These are phyloP conservation scores for Cyclotella sp. DNA, from an alignment of 108 stramenopile species.

Conservation along the genomic window DNA sequence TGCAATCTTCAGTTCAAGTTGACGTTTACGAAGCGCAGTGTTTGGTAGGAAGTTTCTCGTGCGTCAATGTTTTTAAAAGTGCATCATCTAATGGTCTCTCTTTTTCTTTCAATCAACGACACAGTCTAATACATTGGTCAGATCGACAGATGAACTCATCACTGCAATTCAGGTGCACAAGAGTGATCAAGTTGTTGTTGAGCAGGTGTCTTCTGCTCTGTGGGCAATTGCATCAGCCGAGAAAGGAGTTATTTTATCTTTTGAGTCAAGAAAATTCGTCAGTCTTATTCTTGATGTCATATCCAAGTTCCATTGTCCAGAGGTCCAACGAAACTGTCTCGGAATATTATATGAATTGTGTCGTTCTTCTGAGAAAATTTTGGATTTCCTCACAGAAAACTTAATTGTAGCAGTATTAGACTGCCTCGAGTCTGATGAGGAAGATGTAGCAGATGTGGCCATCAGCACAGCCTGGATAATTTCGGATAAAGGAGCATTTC, in stretches of 20 bases:
- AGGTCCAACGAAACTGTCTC: slow-evolving; percentile 26
- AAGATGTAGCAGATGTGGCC: slow-evolving; percentile 21
- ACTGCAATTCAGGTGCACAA: slow-evolving; percentile 2
- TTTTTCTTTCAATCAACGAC: not conserved
- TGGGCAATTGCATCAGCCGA: slow-evolving; percentile 32
- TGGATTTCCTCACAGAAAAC: slow-evolving; percentile 26
- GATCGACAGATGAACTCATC: slow-evolving; percentile 15
- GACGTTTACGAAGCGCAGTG: slow-evolving; percentile 7
- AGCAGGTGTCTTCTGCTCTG: slow-evolving; percentile 33
- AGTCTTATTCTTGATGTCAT: slow-evolving; percentile 23
- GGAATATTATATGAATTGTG: slow-evolving; percentile 29
- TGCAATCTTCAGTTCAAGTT: not conserved
- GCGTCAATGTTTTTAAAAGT: not conserved
- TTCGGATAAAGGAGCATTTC: slow-evolving; percentile 12
- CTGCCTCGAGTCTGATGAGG: slow-evolving; percentile 29
- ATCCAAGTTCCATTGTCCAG: slow-evolving; percentile 16
- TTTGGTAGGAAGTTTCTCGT: slow-evolving; percentile 4
- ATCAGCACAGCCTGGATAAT: slow-evolving; percentile 19
- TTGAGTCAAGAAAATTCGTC: slow-evolving; percentile 14
- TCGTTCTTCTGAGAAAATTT: slow-evolving; percentile 1
- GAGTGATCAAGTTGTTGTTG: slow-evolving; percentile 9
- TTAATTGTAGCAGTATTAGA: slow-evolving; percentile 6
- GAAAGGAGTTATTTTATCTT: slow-evolving; percentile 13
- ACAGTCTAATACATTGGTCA: slow-evolving; percentile 8
- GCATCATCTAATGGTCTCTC: not conserved